phyloP scores from a whole-genome alignment of 768 basidiomycete genomes.

The Hysterangium stoloniferum region DNA sequence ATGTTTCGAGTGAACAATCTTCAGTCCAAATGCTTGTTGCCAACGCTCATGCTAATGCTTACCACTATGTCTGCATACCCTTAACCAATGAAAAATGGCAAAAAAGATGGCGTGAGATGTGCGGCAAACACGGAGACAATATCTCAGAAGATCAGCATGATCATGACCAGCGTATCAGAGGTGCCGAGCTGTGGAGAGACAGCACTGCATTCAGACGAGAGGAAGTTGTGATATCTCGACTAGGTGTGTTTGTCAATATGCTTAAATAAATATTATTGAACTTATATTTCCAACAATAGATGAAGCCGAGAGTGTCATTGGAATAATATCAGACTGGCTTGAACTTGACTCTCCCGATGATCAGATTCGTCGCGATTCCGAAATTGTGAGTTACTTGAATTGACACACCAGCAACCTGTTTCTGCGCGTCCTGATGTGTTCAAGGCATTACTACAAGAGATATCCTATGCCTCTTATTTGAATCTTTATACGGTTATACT shows the following conservation, averaged over 20 bases:
- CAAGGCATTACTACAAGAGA: constrained; percentile 88
- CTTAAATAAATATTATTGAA: background rate
- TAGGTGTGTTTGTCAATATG: constrained; percentile 50
- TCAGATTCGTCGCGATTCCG: constrained; percentile 92
- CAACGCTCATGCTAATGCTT: constrained; percentile 56
- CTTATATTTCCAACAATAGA: constrained; percentile 33
- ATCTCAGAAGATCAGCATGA: constrained; percentile 30
- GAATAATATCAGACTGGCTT: constrained; percentile 87
- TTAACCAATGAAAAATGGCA: constrained; percentile 87
- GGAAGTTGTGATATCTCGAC: constrained; percentile 82
- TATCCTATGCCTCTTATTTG: constrained; percentile 89
- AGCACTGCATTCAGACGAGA: constrained; percentile 70
- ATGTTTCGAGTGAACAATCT: background rate
- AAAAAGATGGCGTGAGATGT: constrained; percentile 84
- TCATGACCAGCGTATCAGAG: constrained; percentile 47
- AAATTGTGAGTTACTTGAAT: constrained; percentile 59
- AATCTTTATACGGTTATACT: constrained; percentile 79
- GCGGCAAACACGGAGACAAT: constrained; percentile 45
- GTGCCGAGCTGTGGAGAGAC: constrained; percentile 87
- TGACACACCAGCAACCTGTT: background rate
- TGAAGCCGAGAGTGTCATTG: constrained; percentile 65
- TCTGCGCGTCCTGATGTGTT: background rate
- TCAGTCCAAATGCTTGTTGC: constrained; percentile 27
- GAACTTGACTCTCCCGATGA: constrained; percentile 90
- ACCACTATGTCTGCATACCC: constrained; percentile 72